Evolutionary conservation across 306 rosid genomes (phyloP), one percentile per base, ranked within the genome.

Genomic region (Fagus crenata): DNA sequence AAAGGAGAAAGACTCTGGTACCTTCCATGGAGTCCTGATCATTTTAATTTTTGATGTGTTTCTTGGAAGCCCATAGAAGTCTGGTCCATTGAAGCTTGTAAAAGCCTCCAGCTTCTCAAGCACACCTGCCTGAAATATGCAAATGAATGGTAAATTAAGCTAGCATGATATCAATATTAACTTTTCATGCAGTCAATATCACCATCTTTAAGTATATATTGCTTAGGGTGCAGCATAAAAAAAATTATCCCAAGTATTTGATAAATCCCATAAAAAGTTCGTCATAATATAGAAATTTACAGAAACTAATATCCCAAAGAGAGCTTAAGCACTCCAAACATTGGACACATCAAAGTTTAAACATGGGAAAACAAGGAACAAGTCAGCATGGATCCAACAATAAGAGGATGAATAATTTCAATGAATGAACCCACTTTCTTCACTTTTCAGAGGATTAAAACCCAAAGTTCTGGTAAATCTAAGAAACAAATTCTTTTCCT

Each of bases 51-150:
- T 92, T 18, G 83, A 81, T 42, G 84, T 80, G 87, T 90, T 94
- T 82, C 97, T 80, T 22, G 98, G 96, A 68, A 94, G 90, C 39
- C 97, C 93, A 79, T 94, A 94, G 83, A 94, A 94, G 83, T 94
- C 98, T n/a, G 98, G 94, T 70, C 97, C 98, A 82, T 92, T 94
- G 49, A 94, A 94, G 86, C 98, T 92, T 75, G 96, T 84, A 83
- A 94, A 94, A 40, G 97, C 95, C 82, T 94, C 98, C 78, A 94
- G 85, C 85, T 90, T 92, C 83, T 87, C 93, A 1, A 94, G 90
- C 43, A 93, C 97, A 74, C 93, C 96, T 39, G 91, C 96, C 98
- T 93, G 63, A 67, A 80, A 70, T 17, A 67, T 70, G 59, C 12
- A 76, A 42, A 54, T 42, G 14, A 35, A 1, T 4, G 51, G 40